Evolutionary conservation across 441 rosid genomes (phyloP).

Genomic region (Adansonia grandidieri): DNA sequence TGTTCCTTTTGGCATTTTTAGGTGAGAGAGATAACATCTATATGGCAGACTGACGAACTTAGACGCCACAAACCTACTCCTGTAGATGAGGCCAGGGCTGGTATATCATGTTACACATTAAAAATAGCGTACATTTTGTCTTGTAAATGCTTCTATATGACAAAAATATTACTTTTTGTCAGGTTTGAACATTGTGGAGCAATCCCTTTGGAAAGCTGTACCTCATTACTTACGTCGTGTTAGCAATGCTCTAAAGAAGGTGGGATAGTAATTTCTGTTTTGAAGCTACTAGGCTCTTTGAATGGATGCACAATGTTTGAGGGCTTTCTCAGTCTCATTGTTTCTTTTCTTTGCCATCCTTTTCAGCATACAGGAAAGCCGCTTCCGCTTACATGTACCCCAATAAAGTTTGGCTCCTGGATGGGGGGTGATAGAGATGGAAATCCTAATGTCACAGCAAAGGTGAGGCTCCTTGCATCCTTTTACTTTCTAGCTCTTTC

Average conservation of each 20-base stretch:
- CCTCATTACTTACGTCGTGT: constrained; percentile 97
- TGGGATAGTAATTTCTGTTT: constrained; percentile 35
- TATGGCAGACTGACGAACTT: constrained; percentile 99
- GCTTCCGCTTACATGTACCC: constrained; percentile 92
- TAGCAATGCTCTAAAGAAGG: constrained; percentile 93
- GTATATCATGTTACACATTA: constrained; percentile 42
- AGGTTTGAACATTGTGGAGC: constrained; percentile 97
- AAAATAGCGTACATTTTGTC: constrained; percentile 15
- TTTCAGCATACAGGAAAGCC: constrained; percentile 81
- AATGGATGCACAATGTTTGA: constrained; percentile 9
- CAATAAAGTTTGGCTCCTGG: constrained; percentile 95
- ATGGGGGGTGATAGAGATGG: constrained; percentile 99
- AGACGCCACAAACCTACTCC: constrained; percentile 97
- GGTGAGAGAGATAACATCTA: constrained; percentile 92
- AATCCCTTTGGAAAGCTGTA: constrained; percentile 94
- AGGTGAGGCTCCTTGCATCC: constrained; percentile 53
- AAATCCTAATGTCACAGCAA: constrained; percentile 94
- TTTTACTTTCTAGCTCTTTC: constrained; percentile 6
- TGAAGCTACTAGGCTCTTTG: constrained; percentile 20
- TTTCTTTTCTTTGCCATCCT: constrained; percentile 21
- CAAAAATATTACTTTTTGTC: constrained; percentile 27
- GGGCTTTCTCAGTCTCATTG: constrained; percentile 18
- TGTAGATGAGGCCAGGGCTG: constrained; percentile 95
- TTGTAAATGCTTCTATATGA: not conserved
- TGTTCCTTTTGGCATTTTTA: constrained; percentile 37